Percentiles rank a stretch among this genome's conserved stretches.
phyloP scores from a whole-genome alignment of 2,329 filamentous ascomycete species.

The Pseudocercospora fuligena region DNA sequence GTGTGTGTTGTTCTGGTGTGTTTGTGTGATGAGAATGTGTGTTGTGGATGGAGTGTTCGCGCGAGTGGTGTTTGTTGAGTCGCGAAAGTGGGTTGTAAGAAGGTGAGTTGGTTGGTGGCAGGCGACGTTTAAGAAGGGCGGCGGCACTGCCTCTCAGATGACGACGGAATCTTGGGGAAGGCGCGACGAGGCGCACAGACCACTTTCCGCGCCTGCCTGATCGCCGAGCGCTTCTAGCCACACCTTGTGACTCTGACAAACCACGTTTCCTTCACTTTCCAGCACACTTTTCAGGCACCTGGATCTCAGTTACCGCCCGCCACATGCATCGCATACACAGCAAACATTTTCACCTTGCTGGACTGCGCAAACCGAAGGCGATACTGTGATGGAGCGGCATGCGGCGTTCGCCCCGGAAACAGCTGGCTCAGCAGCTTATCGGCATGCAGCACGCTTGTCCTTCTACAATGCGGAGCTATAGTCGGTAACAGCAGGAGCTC shows the following conservation, averaged over 20 bases:
- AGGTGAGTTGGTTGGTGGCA: conserved; percentile 12
- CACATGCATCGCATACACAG: conserved; percentile 8
- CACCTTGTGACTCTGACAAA: conserved; percentile 1
- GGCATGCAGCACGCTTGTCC: background rate
- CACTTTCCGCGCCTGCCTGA: background rate
- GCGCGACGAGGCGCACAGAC: background rate
- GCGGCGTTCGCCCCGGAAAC: conserved; percentile 9
- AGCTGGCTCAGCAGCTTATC: conserved; percentile 15
- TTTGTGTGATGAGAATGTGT: conserved; percentile 20
- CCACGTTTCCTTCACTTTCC: conserved; percentile 14
- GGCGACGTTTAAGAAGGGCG: conserved; percentile 1
- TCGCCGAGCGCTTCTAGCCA: background rate
- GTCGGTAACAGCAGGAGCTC: conserved; percentile 12
- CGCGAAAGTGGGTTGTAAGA: conserved; percentile 18
- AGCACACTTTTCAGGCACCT: conserved; percentile 5
- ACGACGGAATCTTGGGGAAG: conserved; percentile 1
- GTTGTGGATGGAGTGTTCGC: conserved; percentile 16
- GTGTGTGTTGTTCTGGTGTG: conserved; percentile 30
- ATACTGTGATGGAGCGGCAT: background rate
- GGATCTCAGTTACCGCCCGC: background rate
- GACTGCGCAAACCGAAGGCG: background rate
- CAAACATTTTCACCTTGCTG: conserved; percentile 2
- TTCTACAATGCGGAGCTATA: conserved; percentile 15
- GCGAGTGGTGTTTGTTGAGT: conserved; percentile 6
- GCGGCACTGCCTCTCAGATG: conserved; percentile 10